phyloP scores from a whole-genome alignment of 352 stramenopile species.

The Globisporangium camurandrum region DNA sequence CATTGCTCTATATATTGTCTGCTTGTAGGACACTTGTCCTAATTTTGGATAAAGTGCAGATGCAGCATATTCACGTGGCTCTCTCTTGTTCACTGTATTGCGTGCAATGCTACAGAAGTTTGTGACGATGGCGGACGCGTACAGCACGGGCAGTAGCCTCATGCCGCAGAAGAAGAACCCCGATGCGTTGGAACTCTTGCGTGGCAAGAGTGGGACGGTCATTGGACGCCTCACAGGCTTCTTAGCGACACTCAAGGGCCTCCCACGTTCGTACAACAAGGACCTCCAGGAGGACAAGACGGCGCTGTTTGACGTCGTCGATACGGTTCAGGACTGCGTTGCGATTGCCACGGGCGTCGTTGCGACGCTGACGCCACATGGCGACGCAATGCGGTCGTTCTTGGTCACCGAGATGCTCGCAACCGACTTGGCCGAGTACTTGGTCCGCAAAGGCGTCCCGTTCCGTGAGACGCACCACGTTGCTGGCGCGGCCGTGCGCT shows the following conservation, averaged over 20 bases:
- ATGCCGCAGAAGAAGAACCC: slow-evolving; percentile 99
- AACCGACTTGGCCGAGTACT: slow-evolving; percentile 98
- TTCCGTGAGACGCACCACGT: slow-evolving; percentile 99
- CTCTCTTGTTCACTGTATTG: slow-evolving; percentile 1
- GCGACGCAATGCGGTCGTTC: slow-evolving; percentile 90
- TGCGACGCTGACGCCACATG: slow-evolving; percentile 93
- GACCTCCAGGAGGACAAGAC: slow-evolving; percentile 99
- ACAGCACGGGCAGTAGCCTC: slow-evolving; percentile 96
- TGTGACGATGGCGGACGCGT: slow-evolving; percentile 96
- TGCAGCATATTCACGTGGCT: neutral
- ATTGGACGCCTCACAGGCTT: slow-evolving; percentile 94
- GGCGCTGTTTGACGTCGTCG: slow-evolving; percentile 95
- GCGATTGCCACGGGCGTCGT: slow-evolving; percentile 96
- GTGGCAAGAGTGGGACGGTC: slow-evolving; percentile 95
- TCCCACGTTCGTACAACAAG: slow-evolving; percentile 99
- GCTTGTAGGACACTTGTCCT: neutral
- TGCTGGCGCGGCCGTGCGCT: slow-evolving; percentile 88
- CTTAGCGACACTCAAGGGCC: slow-evolving; percentile 94
- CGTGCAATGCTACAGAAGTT: slow-evolving; percentile 55
- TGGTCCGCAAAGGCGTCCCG: slow-evolving; percentile 97
- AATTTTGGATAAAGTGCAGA: too few species aligned
- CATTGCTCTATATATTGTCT: too few species aligned
- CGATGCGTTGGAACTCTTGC: slow-evolving; percentile 96
- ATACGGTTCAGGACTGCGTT: slow-evolving; percentile 96
- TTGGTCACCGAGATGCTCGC: slow-evolving; percentile 99